These are phyloP conservation scores for Radiomyces spectabilis DNA, from an alignment of 192 early-diverging fungal species.

Conservation along the genomic window DNA sequence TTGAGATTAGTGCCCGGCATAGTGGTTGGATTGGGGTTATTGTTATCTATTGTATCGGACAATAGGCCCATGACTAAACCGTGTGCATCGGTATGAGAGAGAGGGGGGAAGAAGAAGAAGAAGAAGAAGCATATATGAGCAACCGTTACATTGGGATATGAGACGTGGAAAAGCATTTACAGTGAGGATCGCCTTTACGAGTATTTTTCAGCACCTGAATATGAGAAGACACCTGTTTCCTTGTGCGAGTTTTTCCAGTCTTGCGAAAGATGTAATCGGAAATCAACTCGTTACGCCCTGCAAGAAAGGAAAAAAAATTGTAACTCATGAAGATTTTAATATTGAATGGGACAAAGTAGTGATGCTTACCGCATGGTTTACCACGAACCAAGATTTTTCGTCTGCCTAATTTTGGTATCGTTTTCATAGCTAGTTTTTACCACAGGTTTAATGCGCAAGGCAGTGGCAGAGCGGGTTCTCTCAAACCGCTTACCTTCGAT, in stretches of 20 bases:
- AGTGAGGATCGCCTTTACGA: constrained; percentile 46
- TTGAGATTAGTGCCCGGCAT: no score
- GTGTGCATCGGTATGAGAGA: no score
- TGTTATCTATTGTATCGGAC: constrained; percentile 31
- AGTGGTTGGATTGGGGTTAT: no score
- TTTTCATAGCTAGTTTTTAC: constrained; percentile 31
- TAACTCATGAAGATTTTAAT: neutral
- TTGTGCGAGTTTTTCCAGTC: constrained; percentile 54
- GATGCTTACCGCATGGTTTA: constrained; percentile 39
- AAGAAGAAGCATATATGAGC: no score
- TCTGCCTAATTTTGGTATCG: constrained; percentile 43
- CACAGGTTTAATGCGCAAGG: neutral
- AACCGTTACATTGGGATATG: no score
- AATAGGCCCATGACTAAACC: constrained; percentile 44
- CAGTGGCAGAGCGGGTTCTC: neutral
- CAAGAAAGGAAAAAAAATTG: constrained; percentile 7
- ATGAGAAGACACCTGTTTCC: constrained; percentile 75
- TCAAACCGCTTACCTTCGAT: constrained; percentile 40
- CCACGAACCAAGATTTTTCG: constrained; percentile 44
- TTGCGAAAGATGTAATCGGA: constrained; percentile 68
- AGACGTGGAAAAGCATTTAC: constrained; percentile 27
- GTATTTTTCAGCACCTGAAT: constrained; percentile 75
- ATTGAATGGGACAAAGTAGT: constrained; percentile 22
- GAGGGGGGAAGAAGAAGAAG: neutral
- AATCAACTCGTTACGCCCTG: constrained; percentile 67